Evolutionary conservation across 2,329 filamentous ascomycete genomes (phyloP).

Genomic region (Verticillium nonalfalfae): DNA sequence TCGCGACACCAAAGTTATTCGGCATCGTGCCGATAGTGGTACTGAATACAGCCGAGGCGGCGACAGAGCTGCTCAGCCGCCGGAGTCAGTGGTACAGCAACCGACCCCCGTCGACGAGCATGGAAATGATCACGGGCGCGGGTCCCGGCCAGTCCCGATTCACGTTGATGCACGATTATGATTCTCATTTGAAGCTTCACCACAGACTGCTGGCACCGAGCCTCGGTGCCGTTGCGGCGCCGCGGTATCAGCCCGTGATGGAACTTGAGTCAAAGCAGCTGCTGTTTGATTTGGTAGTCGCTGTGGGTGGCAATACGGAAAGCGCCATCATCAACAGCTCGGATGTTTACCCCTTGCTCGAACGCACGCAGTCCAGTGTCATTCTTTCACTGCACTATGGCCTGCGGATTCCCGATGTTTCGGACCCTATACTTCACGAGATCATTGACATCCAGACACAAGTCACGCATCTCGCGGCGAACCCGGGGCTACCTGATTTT

Average conservation of each 20-base stretch:
- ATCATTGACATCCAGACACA: slow-evolving; percentile 17
- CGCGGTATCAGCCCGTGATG: slow-evolving; percentile 32
- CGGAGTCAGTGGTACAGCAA: slow-evolving; percentile 15
- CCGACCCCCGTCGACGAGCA: slow-evolving; percentile 12
- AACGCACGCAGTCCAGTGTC: slow-evolving; percentile 27
- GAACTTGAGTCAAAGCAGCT: slow-evolving; percentile 39
- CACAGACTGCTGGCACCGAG: slow-evolving; percentile 29
- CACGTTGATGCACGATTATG: slow-evolving; percentile 24
- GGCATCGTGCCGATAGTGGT: slow-evolving; percentile 13
- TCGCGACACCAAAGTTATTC: slow-evolving; percentile 13
- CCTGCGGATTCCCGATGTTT: slow-evolving; percentile 19
- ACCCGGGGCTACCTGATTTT: slow-evolving; percentile 31
- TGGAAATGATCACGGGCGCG: slow-evolving; percentile 17
- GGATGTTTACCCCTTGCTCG: slow-evolving; percentile 22
- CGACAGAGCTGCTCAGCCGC: slow-evolving; percentile 13
- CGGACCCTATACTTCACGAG: slow-evolving; percentile 17
- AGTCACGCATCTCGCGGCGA: slow-evolving; percentile 7
- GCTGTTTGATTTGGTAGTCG: slow-evolving; percentile 21
- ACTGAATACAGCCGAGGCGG: slow-evolving; percentile 12
- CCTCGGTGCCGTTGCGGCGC: slow-evolving; percentile 19
- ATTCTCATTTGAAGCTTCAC: slow-evolving; percentile 27
- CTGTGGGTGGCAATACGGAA: neutral
- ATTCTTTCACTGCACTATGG: slow-evolving; percentile 26
- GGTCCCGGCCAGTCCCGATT: slow-evolving; percentile 11
- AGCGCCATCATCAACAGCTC: neutral